Base-by-base conservation (phyloP, 306 rosid genomes). In the Dalbergia oliveri region DNA sequence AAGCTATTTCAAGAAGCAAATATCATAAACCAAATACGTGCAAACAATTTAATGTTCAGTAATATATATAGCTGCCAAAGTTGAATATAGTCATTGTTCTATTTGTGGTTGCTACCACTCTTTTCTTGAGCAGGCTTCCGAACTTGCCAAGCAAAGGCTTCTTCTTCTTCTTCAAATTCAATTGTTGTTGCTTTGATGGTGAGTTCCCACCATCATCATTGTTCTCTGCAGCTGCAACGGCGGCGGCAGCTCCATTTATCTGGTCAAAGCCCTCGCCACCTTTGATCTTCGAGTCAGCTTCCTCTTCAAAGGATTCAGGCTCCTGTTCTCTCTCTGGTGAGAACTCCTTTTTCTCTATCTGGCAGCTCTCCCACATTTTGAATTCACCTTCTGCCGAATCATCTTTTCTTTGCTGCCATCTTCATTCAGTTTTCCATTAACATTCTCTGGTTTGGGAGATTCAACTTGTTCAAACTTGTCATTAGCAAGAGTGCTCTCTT, bases 281-380 rank as follows among this genome's bases (percentile, higher is more conserved):
- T 60, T 84, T 90, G 12, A 56, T 81, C 86, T 95, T 95, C 1
- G 96, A 80, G 26, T 93, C 93, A 75, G 73, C 92, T 73, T 93
- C 98, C 75, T 90, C 95, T 76, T 85, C 86, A 4, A 92, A 79
- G 23, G 92, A 88, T 84, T 85, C 95, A 69, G 89, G 88, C 84
- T 88, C 93, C 13, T 83, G 68, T 79, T 83, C 97, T 83, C 94
- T 86, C 89, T 87, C 99, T 2, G 92, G 96, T 4, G 91, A 93
- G 88, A 91, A 90, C 77, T 95, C 99, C 75, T 95, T 94, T 89
- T 92, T 95, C 85, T 95, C 99, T 47, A 95, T 95, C 86, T 86
- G 92, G 90, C 94, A 87, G 88, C 97, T 91, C 84, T 94, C 98
- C 98, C 98, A 91, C 98, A 94, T 94, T 81, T 90, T 88, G 49